Conservation (phyloP, 805 yeast species). For the Wickerhamiella musiphila region DNA sequence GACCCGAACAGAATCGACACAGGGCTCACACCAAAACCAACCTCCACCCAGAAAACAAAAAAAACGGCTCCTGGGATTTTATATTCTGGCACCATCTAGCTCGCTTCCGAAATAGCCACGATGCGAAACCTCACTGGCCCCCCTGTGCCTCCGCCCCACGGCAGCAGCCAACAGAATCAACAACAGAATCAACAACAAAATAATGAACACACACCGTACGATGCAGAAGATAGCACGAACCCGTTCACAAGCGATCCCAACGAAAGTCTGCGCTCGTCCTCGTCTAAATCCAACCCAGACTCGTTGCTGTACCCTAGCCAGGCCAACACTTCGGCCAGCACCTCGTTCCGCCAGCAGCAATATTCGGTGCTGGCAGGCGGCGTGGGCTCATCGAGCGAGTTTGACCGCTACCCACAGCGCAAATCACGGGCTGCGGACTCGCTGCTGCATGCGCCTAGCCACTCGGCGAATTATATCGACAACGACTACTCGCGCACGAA, state of each 20-base stretch:
- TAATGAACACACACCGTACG: not conserved
- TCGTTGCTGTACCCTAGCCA: not conserved
- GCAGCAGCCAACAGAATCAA: not conserved
- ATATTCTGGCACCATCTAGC: no score
- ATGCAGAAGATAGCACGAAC: no score
- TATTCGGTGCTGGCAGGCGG: not conserved
- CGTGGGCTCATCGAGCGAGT: slow-evolving; percentile 14
- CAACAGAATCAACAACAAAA: slow-evolving; percentile 1
- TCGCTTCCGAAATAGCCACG: not conserved
- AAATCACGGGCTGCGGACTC: slow-evolving; percentile 6
- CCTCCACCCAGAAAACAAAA: no score
- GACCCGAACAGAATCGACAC: not conserved
- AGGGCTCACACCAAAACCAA: not conserved
- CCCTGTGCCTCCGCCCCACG: slow-evolving; percentile 6
- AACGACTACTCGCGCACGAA: slow-evolving; percentile 4
- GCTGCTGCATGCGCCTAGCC: not conserved
- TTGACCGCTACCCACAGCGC: slow-evolving; percentile 23
- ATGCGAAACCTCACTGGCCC: slow-evolving; percentile 13
- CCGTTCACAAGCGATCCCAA: slow-evolving; percentile 6
- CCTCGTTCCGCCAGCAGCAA: not conserved
- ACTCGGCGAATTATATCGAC: slow-evolving; percentile 3
- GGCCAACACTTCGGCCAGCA: slow-evolving; percentile 1
- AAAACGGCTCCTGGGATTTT: no score
- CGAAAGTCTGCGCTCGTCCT: slow-evolving; percentile 4
- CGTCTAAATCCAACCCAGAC: slow-evolving; percentile 4